phyloP scores from a whole-genome alignment of 2,329 filamentous ascomycete species.

The Botrytis paeoniae region DNA sequence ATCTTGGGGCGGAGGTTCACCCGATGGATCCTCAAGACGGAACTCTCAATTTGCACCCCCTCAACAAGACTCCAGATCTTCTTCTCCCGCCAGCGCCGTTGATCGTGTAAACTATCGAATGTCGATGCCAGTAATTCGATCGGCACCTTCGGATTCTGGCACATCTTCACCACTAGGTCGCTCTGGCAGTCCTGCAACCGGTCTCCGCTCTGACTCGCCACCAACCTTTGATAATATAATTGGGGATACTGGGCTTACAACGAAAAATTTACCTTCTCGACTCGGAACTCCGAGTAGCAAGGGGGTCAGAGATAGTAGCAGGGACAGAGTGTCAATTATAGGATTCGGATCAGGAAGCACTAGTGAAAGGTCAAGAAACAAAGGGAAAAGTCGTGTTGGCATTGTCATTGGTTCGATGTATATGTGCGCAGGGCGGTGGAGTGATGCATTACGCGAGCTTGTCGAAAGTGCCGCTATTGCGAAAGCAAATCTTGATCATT shows the following conservation, averaged over 20 bases:
- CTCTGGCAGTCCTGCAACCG: conserved; percentile 40
- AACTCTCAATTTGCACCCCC: conserved; percentile 55
- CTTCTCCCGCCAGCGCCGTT: conserved; percentile 49
- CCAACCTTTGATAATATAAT: conserved; percentile 34
- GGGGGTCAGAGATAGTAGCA: conserved; percentile 29
- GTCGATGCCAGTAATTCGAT: conserved; percentile 68
- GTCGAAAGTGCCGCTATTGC: conserved; percentile 75
- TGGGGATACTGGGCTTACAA: conserved; percentile 22
- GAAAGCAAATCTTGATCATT: conserved; percentile 77
- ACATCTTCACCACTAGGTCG: conserved; percentile 35
- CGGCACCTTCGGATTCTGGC: conserved; percentile 36
- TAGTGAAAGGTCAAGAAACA: conserved; percentile 74
- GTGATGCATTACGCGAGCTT: conserved; percentile 80
- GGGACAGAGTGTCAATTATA: conserved; percentile 59
- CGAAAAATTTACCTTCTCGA: conserved; percentile 27
- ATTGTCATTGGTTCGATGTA: conserved; percentile 83
- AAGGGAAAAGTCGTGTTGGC: conserved; percentile 74
- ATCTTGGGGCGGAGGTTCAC: conserved; percentile 44
- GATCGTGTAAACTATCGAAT: conserved; percentile 68
- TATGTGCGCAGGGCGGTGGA: conserved; percentile 85
- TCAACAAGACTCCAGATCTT: conserved; percentile 47
- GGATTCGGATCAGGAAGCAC: conserved; percentile 71
- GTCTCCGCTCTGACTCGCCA: conserved; percentile 22
- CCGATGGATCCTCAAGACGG: conserved; percentile 45
- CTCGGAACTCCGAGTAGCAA: conserved; percentile 25